Evolutionary conservation across 257 asterid genomes (phyloP).

Genomic region (Solanum paucissectum): DNA sequence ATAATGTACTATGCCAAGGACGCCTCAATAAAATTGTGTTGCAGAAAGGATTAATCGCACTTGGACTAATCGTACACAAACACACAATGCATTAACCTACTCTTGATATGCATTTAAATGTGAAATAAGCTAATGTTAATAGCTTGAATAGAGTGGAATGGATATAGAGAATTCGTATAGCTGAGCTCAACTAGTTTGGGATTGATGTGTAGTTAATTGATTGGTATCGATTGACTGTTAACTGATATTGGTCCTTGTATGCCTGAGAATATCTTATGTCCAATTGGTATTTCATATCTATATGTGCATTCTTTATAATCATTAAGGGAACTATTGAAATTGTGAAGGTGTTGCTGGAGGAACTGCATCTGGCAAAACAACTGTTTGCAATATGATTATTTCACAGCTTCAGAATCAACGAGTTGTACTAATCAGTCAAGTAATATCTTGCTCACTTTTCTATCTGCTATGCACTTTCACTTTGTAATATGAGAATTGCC

Average conservation of each 20-base stretch:
- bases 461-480: not conserved
- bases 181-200: not conserved
- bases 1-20: not conserved
- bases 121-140: not conserved
- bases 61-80: not conserved
- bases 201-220: not conserved
- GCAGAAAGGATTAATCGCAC: not conserved
- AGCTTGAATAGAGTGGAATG: not conserved
- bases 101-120: not conserved
- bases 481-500: not conserved
- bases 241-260: not conserved
- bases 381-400: slow-evolving; percentile 81
- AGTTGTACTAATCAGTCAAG: slow-evolving; percentile 80
- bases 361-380: slow-evolving; percentile 93
- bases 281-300: not conserved
- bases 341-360: slow-evolving; percentile 96
- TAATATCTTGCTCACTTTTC: slow-evolving; percentile 8
- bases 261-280: not conserved
- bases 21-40: not conserved
- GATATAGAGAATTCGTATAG: not conserved
- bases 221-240: not conserved
- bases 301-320: not conserved
- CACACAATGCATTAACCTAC: not conserved
- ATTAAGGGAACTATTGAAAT: not conserved
- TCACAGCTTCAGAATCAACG: slow-evolving; percentile 86